Evolutionary conservation across 306 rosid species (phyloP), one percentile per base, ranked within the genome.

Genomic region (Arachis hypogaea): DNA sequence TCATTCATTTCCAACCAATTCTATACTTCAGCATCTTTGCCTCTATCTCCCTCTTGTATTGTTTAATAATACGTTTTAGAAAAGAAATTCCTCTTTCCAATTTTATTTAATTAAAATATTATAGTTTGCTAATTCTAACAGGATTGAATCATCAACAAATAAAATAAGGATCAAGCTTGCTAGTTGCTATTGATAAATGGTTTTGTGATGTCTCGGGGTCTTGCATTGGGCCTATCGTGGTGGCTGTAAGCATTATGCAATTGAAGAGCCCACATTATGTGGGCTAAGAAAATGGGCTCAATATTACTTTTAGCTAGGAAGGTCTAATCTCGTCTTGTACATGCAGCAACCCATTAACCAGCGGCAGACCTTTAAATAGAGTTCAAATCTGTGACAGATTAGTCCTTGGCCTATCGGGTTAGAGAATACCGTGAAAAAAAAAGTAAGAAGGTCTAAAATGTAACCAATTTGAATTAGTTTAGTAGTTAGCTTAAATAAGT

Each of bases 11-110:
- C 80, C 73, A 74, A 68, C 73, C 63, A 61, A 46, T 63, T 14
- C 65, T 40, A 6, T 52, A 64, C 74, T 29, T 58, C 68, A 72
- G 18, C 71, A 68, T 72, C 76, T 44, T 77, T 67, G 75, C 73
- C 80, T 71, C 64, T 73, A 59, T 73, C 60, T 82, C 73, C 36
- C 4, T 46, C 45, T 66, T 49, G 3, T 33, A 33, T 33, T 33
- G 4, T 33, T 33, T 33, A 33, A 33, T 58, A 50, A 73, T 74
- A 52, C 5, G 57, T 41, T 55, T 75, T 30, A n/a, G 50, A 62
- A 30, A 58, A 18, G 18, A 18, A 22, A 11, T 30, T 43, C 36
- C 12, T n/a, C 47, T 44, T 40, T 60, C 79, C 60, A 45, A 68
- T 47, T 62, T 51, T 68, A 80, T 38, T 51, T 74, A 80, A 38